Evolutionary conservation across 257 asterid genomes (phyloP).

Genomic region (Linaria vulgaris): DNA sequence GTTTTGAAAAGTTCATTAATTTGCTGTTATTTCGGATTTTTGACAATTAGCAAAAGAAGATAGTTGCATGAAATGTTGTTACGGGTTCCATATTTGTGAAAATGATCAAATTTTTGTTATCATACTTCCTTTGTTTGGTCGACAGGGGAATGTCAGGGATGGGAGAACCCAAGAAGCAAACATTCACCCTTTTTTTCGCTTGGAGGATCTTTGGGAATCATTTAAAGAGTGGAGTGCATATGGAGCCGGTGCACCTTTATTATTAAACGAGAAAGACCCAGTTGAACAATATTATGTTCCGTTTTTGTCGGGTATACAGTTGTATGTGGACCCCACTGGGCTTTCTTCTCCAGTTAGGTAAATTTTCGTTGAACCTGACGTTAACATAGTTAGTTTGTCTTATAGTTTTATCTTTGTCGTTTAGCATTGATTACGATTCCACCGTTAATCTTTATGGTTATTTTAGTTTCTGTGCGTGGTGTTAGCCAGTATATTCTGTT

Average conservation of each 20-base stretch:
- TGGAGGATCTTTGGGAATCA: slow-evolving; percentile 69
- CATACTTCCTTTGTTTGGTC: slow-evolving; percentile 20
- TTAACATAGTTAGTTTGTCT: neutral
- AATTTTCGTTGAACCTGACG: slow-evolving; percentile 24
- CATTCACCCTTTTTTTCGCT: slow-evolving; percentile 43
- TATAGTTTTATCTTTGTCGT: slow-evolving; percentile 14
- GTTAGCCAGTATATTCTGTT: slow-evolving; percentile 12
- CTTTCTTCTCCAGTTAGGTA: slow-evolving; percentile 44
- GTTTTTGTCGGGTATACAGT: slow-evolving; percentile 72
- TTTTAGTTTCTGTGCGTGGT: slow-evolving; percentile 15
- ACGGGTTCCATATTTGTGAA: slow-evolving; percentile 17
- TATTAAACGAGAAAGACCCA: slow-evolving; percentile 46
- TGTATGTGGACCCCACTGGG: slow-evolving; percentile 55
- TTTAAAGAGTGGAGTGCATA: slow-evolving; percentile 59
- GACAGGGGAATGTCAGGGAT: slow-evolving; percentile 40
- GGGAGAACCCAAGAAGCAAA: slow-evolving; percentile 34
- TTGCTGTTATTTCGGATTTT: neutral
- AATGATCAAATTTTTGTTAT: neutral
- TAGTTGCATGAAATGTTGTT: neutral
- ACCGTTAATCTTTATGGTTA: slow-evolving; percentile 10
- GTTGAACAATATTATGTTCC: slow-evolving; percentile 74
- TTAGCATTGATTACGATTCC: slow-evolving; percentile 4
- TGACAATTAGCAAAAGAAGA: neutral
- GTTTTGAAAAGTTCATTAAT: slow-evolving; percentile 18
- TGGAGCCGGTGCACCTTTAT: slow-evolving; percentile 71